A percentile compares a stretch with the other conserved stretches of the same genome.
Evolutionary conservation across 805 yeast genomes (phyloP).

Genomic region (Nakazawaea ambrosiae): DNA sequence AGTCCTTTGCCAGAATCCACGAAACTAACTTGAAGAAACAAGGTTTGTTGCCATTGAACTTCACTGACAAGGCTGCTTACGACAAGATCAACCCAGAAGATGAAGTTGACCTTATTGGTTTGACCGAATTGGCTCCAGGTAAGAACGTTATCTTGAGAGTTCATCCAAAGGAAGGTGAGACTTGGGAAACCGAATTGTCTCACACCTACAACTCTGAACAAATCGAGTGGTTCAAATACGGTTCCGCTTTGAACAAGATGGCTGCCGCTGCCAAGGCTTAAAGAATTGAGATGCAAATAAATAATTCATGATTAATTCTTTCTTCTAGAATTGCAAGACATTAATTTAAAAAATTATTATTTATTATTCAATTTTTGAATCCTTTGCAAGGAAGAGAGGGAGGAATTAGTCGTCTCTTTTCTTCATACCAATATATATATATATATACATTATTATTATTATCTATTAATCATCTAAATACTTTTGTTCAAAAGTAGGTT

Average conservation of each 20-base stretch:
- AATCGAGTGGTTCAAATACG: conserved; percentile 98
- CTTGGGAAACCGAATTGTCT: conserved; percentile 87
- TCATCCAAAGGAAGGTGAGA: conserved; percentile 62
- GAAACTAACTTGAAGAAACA: conserved; percentile 99
- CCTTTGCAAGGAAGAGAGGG: too few species aligned
- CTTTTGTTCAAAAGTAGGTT: too few species aligned
- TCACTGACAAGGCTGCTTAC: conserved; percentile 81
- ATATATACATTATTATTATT: too few species aligned
- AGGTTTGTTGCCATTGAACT: conserved; percentile 97
- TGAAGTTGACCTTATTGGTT: conserved; percentile 80
- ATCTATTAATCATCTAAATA: too few species aligned
- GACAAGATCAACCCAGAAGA: conserved; percentile 91
- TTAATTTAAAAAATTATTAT: neutral
- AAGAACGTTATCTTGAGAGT: conserved; percentile 77
- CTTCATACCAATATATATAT: too few species aligned
- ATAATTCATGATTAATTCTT: too few species aligned
- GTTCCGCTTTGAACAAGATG: conserved; percentile 97
- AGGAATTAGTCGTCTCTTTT: too few species aligned
- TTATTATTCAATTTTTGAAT: too few species aligned
- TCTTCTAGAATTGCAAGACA: too few species aligned
- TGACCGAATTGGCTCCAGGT: conserved; percentile 86
- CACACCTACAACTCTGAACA: conserved; percentile 97
- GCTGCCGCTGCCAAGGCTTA: conserved; percentile 16
- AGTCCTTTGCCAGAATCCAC: conserved; percentile 97
- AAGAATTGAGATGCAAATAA: too few species aligned